Conservation (phyloP, 108 stramenopile genomes). For the Discostella pseudostelligera region DNA sequence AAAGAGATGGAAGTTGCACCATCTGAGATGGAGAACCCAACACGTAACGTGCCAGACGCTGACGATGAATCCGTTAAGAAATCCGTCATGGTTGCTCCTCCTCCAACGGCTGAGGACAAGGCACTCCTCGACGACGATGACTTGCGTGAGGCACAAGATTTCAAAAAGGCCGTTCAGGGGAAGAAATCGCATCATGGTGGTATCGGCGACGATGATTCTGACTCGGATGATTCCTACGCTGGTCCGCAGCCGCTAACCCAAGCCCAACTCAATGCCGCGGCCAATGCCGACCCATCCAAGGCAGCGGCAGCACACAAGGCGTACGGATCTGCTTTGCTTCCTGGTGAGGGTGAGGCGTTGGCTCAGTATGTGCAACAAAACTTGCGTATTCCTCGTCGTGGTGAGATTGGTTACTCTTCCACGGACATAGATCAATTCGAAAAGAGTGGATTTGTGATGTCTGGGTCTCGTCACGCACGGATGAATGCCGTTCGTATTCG, state of each 20-base stretch:
- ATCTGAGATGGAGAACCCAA: neutral
- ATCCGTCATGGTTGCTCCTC: neutral
- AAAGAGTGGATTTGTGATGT: constrained; percentile 95
- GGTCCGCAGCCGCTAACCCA: constrained; percentile 62
- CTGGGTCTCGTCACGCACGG: constrained; percentile 91
- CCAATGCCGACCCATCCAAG: constrained; percentile 44
- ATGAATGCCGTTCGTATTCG: constrained; percentile 99
- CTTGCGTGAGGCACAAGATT: constrained; percentile 62
- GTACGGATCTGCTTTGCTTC: constrained; percentile 89
- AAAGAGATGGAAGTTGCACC: neutral
- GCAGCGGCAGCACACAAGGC: constrained; percentile 47
- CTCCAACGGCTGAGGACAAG: neutral
- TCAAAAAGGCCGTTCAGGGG: constrained; percentile 78
- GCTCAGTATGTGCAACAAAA: constrained; percentile 97
- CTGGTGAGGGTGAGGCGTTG: constrained; percentile 92
- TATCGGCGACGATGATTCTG: constrained; percentile 46
- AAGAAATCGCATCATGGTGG: constrained; percentile 16
- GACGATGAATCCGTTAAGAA: neutral
- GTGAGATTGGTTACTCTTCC: constrained; percentile 94
- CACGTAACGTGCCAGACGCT: constrained; percentile 1
- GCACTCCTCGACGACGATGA: constrained; percentile 47
- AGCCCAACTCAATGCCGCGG: constrained; percentile 43
- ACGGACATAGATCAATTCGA: constrained; percentile 95
- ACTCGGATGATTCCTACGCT: constrained; percentile 61
- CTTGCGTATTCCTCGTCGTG: constrained; percentile 96